phyloP scores from a whole-genome alignment of 2,329 filamentous ascomycete genomes.

The Fusarium sterilihyphosum region DNA sequence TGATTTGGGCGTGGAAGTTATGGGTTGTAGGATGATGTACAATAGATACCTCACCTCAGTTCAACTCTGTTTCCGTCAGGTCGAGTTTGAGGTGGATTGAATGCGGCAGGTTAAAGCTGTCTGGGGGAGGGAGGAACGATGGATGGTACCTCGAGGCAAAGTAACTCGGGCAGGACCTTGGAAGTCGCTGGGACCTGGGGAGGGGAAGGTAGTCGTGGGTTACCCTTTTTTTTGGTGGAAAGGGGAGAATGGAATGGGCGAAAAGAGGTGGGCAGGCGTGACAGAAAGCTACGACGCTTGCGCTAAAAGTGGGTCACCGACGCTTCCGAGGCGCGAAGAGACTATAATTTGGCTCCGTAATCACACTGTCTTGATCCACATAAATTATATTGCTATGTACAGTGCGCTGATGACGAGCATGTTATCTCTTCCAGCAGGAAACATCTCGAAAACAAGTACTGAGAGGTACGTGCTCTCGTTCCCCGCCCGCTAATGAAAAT shows the following conservation, averaged over 20 bases:
- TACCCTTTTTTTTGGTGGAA: slow-evolving; percentile 48
- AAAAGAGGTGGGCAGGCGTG: slow-evolving; percentile 44
- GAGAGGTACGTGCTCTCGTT: slow-evolving; percentile 33
- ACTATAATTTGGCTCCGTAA: neutral
- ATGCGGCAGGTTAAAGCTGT: slow-evolving; percentile 11
- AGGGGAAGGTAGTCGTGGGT: slow-evolving; percentile 48
- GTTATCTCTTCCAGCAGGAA: slow-evolving; percentile 20
- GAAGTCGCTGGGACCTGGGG: slow-evolving; percentile 46
- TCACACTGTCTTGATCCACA: neutral
- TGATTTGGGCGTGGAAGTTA: slow-evolving; percentile 6
- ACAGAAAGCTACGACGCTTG: slow-evolving; percentile 40
- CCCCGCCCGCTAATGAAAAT: slow-evolving; percentile 12
- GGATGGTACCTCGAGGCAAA: slow-evolving; percentile 53
- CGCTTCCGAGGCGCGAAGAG: slow-evolving; percentile 13
- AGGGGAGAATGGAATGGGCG: slow-evolving; percentile 45
- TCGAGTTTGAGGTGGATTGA: slow-evolving; percentile 35
- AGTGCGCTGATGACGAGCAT: slow-evolving; percentile 10
- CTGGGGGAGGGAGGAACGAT: slow-evolving; percentile 42
- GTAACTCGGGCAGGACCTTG: slow-evolving; percentile 52
- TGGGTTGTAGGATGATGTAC: slow-evolving; percentile 32
- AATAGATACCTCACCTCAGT: slow-evolving; percentile 31
- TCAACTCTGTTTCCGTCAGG: slow-evolving; percentile 21
- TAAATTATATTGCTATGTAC: neutral
- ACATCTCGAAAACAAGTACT: slow-evolving; percentile 37
- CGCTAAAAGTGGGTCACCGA: slow-evolving; percentile 22